Evolutionary conservation across 1,284 basidiomycete species (phyloP), one percentile per base, ranked within the genome.

Genomic region (Cutaneotrichosporon cyanovorans): DNA sequence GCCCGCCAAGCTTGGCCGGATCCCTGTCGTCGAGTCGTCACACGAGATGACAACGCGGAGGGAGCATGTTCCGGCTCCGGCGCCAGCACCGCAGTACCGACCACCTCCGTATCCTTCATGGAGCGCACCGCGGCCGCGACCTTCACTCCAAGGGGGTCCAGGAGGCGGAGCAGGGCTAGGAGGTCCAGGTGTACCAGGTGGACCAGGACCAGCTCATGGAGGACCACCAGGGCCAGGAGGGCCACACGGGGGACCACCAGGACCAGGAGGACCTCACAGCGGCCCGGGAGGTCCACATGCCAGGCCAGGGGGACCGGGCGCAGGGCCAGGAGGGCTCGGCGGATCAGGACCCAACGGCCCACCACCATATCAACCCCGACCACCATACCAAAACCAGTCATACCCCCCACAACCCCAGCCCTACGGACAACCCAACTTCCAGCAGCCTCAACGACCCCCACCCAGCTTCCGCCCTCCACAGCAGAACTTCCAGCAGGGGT

Each of bases 1-100:
- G 23, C 83, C 87, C 14, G 86, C 85, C n/a, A 83, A 85, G 70
- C 82, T 85, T 0, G 84, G 82, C 66, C 46, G 41, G 11, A 50
- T 57, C 9, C 56, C 50, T 15, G 37, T 40, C 2, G 59, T 66
- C 31, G 60, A 62, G 16, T 61, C 61, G 2, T 65, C 62, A 7
- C 66, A 68, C 46, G 67, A 69, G 44, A 66, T 68, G 61, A 66
- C 65, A 8, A 58, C 55, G 10, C 51, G 59, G n/a, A 19, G 47
- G n/a, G 45, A 47, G 36, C 46, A 38, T 6, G n/a, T 34, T 15
- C 28, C 30, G 18, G 22, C 38, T 11, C 37, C 45, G 16, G 33
- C 45, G n/a, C 22, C 40, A 10, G 18, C 41, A 20, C 32, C 21
- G 4, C 42, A 33, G 37, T 32, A 33, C 21, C 11, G 7, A 10